phyloP scores from a whole-genome alignment of 2,329 filamentous ascomycete genomes.

The Microdochium nivale region DNA sequence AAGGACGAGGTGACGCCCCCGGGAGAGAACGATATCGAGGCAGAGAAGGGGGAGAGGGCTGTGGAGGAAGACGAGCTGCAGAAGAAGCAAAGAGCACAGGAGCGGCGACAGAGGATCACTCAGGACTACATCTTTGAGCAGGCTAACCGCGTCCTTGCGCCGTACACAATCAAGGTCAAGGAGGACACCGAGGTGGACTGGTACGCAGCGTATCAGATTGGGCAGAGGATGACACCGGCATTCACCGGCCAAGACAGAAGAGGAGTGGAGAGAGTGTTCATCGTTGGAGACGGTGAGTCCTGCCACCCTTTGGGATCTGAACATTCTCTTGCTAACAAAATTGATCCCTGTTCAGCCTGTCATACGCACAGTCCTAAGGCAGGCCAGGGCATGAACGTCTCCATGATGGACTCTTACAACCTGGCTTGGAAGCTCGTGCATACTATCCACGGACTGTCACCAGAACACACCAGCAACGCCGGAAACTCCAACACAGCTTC shows the following conservation, averaged over 20 bases:
- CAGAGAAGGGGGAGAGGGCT: slow-evolving; percentile 2
- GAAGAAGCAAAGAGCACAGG: slow-evolving; percentile 13
- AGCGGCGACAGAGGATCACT: slow-evolving; percentile 21
- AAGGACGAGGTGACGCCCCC: slow-evolving; percentile 19
- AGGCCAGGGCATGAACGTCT: slow-evolving; percentile 37
- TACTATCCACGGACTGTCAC: slow-evolving; percentile 12
- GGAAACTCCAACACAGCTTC: background rate
- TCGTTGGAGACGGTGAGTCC: slow-evolving; percentile 32
- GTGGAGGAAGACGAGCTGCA: background rate
- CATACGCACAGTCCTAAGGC: slow-evolving; percentile 37
- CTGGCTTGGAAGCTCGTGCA: slow-evolving; percentile 44
- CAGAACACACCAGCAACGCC: background rate
- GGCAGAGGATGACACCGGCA: slow-evolving; percentile 27
- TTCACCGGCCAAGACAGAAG: slow-evolving; percentile 28
- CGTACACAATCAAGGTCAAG: slow-evolving; percentile 27
- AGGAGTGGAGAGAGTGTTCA: slow-evolving; percentile 28
- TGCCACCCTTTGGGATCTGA: background rate
- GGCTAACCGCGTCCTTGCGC: slow-evolving; percentile 23
- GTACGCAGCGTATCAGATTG: slow-evolving; percentile 37
- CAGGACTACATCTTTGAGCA: slow-evolving; percentile 25
- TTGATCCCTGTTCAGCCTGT: slow-evolving; percentile 21
- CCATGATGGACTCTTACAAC: slow-evolving; percentile 41
- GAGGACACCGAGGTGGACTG: slow-evolving; percentile 23
- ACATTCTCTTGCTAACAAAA: background rate
- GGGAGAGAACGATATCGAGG: slow-evolving; percentile 8